phyloP scores from a whole-genome alignment of 106 monocot species.

The Allium sativum region DNA sequence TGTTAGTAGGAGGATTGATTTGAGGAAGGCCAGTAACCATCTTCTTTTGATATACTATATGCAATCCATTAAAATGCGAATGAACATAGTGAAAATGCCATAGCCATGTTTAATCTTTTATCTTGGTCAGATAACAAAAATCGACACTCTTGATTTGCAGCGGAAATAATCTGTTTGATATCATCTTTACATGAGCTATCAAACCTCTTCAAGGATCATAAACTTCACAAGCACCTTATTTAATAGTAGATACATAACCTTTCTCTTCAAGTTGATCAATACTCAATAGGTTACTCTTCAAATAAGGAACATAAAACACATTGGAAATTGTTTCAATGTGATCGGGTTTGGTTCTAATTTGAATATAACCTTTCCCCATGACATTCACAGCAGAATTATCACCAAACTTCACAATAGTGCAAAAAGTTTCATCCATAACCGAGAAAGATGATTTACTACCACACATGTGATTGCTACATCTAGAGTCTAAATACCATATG shows the following conservation, averaged over 20 bases:
- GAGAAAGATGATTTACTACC: constrained; percentile 11
- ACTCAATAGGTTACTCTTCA: constrained; percentile 18
- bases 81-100: neutral
- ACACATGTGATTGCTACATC: no score
- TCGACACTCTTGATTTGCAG: no score
- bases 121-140: no score
- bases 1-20: neutral
- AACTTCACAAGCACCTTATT: neutral
- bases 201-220: neutral
- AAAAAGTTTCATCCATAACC: constrained; percentile 17
- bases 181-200: constrained; percentile 4
- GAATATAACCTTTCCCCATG: constrained; percentile 13
- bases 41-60: neutral
- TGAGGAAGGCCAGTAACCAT: constrained; percentile 1
- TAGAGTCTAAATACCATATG: no score
- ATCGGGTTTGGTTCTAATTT: constrained; percentile 8
- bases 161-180: constrained; percentile 7
- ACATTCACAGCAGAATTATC: constrained; percentile 5
- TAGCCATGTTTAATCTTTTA: neutral
- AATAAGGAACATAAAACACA: constrained; percentile 4
- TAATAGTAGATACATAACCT: neutral
- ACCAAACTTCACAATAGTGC: constrained; percentile 12
- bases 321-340: constrained; percentile 12
- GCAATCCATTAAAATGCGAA: neutral
- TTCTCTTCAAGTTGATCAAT: constrained; percentile 12